Percentiles rank a stretch among this genome's conserved stretches.
These are phyloP conservation scores for Termitomyces sp. DNA, from an alignment of 768 basidiomycete genomes.

Conservation along the genomic window DNA sequence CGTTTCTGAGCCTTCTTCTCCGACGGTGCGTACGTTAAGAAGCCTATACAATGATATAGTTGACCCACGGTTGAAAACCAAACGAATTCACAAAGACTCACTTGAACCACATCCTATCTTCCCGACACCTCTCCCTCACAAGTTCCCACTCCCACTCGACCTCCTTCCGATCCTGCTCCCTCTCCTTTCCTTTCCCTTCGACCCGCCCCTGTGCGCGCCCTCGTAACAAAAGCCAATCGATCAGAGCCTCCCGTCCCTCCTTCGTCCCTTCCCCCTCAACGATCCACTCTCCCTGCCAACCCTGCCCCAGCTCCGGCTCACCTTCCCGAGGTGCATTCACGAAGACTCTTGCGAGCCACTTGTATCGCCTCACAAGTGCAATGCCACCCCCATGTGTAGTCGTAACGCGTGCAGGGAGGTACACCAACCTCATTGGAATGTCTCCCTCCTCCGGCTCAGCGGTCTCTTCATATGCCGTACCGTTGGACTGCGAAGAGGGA, in stretches of 20 bases:
- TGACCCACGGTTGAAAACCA: neutral
- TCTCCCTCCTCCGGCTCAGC: constrained; percentile 6
- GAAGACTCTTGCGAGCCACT: constrained; percentile 57
- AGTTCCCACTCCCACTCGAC: constrained; percentile 17
- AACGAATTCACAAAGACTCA: neutral
- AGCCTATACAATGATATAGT: neutral
- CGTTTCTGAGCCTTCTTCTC: neutral
- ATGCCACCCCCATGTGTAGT: constrained; percentile 62
- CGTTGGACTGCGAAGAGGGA: constrained; percentile 26
- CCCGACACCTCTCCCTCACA: constrained; percentile 15
- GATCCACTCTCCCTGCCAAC: constrained; percentile 32
- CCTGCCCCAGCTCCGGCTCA: constrained; percentile 66
- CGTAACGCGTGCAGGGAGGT: constrained; percentile 44
- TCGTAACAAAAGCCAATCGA: constrained; percentile 32
- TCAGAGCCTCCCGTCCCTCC: constrained; percentile 73
- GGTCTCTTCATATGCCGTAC: neutral
- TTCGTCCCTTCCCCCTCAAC: constrained; percentile 35
- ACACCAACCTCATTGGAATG: constrained; percentile 44
- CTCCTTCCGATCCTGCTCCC: constrained; percentile 12
- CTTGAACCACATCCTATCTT: constrained; percentile 15
- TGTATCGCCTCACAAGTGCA: constrained; percentile 58
- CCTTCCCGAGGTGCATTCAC: constrained; percentile 58
- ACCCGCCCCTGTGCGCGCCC: constrained; percentile 60
- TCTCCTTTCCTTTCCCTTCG: constrained; percentile 73
- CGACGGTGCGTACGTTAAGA: neutral